Conservation (phyloP, 306 rosid species). For the Acmispon strigosus region DNA sequence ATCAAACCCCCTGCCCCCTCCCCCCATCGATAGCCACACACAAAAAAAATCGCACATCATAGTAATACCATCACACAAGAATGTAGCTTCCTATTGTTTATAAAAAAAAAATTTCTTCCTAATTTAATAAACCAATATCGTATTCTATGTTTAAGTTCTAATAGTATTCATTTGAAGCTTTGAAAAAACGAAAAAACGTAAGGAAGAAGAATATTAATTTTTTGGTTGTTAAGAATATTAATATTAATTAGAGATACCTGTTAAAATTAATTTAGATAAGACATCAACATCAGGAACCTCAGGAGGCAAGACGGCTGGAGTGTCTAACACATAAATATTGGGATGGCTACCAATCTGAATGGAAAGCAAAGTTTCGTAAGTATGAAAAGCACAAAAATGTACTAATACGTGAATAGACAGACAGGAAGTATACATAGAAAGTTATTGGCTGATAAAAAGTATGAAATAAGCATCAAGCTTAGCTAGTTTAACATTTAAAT, state of each 20-base stretch:
- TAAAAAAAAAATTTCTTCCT: too few relatives aligned
- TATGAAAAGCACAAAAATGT: not conserved
- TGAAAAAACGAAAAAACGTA: not conserved
- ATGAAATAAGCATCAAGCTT: not conserved
- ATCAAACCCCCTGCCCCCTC: not conserved
- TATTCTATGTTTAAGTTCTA: not conserved
- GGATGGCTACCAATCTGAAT: slow-evolving; percentile 93
- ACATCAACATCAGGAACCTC: slow-evolving; percentile 47
- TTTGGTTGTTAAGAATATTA: not conserved
- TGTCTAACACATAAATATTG: slow-evolving; percentile 76
- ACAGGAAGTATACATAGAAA: not conserved
- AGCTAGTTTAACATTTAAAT: not conserved
- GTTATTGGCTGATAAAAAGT: not conserved
- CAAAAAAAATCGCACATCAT: too few relatives aligned
- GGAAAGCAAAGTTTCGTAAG: slow-evolving; percentile 8
- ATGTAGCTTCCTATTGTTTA: not conserved
- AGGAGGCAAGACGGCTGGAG: slow-evolving; percentile 77
- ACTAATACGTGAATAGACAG: not conserved
- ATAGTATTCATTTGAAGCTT: not conserved
- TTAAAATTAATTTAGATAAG: slow-evolving; percentile 65
- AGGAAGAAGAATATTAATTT: slow-evolving; percentile 9
- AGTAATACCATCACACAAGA: not conserved
- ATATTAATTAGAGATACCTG: slow-evolving; percentile 44
- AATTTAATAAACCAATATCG: not conserved
- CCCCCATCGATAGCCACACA: not conserved